Base-by-base conservation (phyloP, 176 grass and related monocot species). In the Chrysopogon serrulatus region DNA sequence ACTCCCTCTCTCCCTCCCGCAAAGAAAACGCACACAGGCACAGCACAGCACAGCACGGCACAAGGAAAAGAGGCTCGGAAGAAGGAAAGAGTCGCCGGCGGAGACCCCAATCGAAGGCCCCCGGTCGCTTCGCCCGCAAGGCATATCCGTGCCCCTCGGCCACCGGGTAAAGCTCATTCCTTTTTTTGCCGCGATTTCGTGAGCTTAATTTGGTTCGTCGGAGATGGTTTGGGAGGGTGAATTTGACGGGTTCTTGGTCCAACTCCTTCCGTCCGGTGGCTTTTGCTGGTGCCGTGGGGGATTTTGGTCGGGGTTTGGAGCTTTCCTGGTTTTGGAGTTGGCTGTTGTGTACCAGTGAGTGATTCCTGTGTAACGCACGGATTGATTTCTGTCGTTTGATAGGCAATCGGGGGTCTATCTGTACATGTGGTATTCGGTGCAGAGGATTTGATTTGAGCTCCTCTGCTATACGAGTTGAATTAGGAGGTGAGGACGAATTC, bases 91-190 rank as follows among this genome's bases (percentile, higher is more conserved):
- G 53, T 73, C 85, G 57, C 34, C 42, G 56, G 44, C 47, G 47
- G 65, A 61, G 57, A 30, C 59, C 76, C 69, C 19, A 54, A 27
- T 30, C 47, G 35, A 16, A 61, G 45, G 41, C 42, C n/a, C 43
- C 73, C 49, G 53, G n/a, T 83, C 34, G 73, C 86, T 82, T 76
- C 72, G 47, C 40, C 49, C 3, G 70, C 71, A 60, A 81, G 71
- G 31, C 39, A 40, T 15, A 12, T n/a, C 17, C 24, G 3, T 11
- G 1, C 41, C 4, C 24, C 62, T 30, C 12, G 24, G 71, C 9
- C 8, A 9, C 63, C 70, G 5, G 78, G 88, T 82, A 86, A 82
- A 71, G 43, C 7, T 33, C 77, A 4, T 34, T 27, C 62, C 62
- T 85, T 71, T 85, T 71, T 76, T 23, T 4, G 32, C 51, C 44